These are phyloP conservation scores for Erythrophleum fordii DNA, from an alignment of 306 rosid genomes.

Conservation along the genomic window DNA sequence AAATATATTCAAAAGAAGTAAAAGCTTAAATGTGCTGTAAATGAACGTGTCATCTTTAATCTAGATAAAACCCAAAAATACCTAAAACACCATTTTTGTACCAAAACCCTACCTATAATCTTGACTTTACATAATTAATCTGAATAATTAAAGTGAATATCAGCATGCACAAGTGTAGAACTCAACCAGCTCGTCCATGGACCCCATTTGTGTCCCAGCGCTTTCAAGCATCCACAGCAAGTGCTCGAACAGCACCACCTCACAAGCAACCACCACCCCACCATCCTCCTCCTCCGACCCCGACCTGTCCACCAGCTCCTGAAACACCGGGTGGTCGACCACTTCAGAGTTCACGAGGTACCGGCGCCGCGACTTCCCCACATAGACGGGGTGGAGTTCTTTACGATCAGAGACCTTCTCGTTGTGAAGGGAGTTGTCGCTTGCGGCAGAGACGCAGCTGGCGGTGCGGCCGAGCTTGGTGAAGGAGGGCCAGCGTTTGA, in stretches of 20 bases:
- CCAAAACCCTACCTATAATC: slow-evolving; percentile 26
- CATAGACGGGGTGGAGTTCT: slow-evolving; percentile 65
- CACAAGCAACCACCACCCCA: slow-evolving; percentile 66
- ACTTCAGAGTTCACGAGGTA: slow-evolving; percentile 71
- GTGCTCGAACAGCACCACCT: slow-evolving; percentile 93
- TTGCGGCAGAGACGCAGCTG: slow-evolving; percentile 44
- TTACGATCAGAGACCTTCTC: slow-evolving; percentile 24
- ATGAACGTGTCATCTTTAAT: no score
- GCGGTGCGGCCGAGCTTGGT: slow-evolving; percentile 63
- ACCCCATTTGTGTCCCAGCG: slow-evolving; percentile 70
- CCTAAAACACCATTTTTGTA: no score
- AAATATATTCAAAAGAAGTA: no score
- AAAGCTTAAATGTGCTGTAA: no score
- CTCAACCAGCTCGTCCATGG: slow-evolving; percentile 80
- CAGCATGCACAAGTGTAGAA: slow-evolving; percentile 73
- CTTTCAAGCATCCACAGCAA: slow-evolving; percentile 90
- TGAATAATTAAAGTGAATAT: slow-evolving; percentile 25
- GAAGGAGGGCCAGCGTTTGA: slow-evolving; percentile 79
- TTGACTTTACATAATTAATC: slow-evolving; percentile 37
- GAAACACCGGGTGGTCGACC: slow-evolving; percentile 77
- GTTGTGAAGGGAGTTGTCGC: not conserved
- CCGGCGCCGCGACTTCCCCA: slow-evolving; percentile 75
- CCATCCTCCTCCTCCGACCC: not conserved
- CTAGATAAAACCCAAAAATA: no score
- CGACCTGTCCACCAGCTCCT: slow-evolving; percentile 75